phyloP scores from a whole-genome alignment of 2,329 filamentous ascomycete species.

The Thelonectria rubi region DNA sequence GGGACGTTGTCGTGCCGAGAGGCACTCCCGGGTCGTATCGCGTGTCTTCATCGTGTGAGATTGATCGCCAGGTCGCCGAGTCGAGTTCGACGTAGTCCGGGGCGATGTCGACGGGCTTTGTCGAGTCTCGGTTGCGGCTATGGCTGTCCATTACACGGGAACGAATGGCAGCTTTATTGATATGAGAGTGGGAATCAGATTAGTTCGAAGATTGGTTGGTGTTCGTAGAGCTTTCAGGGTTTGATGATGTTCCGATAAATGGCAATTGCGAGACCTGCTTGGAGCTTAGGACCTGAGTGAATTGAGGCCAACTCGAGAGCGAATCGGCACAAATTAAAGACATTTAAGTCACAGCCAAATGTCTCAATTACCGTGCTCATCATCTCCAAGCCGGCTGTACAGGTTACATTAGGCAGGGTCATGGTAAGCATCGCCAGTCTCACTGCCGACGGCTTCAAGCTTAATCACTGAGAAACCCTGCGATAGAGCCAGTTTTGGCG shows the following conservation, averaged over 20 bases:
- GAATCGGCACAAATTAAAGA: not conserved
- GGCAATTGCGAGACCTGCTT: not conserved
- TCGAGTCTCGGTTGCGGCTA: not conserved
- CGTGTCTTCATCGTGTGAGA: constrained; percentile 15
- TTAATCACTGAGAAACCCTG: not conserved
- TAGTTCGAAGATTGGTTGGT: not conserved
- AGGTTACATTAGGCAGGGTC: not conserved
- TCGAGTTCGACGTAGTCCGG: constrained; percentile 19
- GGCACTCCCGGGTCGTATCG: constrained; percentile 19
- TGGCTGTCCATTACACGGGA: not conserved
- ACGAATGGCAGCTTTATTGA: not conserved
- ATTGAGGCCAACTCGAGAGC: not conserved
- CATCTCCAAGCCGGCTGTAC: not conserved
- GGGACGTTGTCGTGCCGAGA: not conserved
- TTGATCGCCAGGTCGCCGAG: constrained; percentile 13
- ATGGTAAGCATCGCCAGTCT: not conserved
- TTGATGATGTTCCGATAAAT: not conserved
- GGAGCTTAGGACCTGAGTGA: not conserved
- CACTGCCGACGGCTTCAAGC: not conserved
- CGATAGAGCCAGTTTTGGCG: not conserved
- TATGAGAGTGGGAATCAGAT: too few species aligned
- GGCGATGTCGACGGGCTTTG: constrained; percentile 18
- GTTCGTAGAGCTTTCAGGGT: not conserved
- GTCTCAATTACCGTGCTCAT: not conserved
- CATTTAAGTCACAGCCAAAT: not conserved